Conservation (phyloP, 2,329 filamentous ascomycete species). For the Blastomyces emzantsi region DNA sequence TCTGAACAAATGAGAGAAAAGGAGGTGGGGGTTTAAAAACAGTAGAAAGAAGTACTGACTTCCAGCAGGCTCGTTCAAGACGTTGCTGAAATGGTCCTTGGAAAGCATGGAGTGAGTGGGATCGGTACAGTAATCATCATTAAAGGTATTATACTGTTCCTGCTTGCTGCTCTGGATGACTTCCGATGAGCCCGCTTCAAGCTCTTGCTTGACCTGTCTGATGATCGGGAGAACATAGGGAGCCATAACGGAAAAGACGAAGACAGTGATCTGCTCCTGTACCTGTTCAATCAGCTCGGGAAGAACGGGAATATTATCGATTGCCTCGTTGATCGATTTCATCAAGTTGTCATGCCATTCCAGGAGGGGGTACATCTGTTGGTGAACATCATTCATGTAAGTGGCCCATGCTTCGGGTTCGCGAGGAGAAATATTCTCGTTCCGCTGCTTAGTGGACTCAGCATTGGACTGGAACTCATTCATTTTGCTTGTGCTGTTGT, state of each 20-base stretch:
- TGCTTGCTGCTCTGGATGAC: constrained; percentile 77
- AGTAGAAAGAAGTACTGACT: constrained; percentile 32
- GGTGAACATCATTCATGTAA: constrained; percentile 64
- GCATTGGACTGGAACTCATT: constrained; percentile 73
- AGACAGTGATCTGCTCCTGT: constrained; percentile 77
- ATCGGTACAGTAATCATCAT: constrained; percentile 65
- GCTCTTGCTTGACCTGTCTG: constrained; percentile 74
- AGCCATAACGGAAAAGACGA: constrained; percentile 85
- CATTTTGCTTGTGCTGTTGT: constrained; percentile 55
- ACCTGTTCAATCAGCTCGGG: constrained; percentile 79
- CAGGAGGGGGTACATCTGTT: constrained; percentile 80
- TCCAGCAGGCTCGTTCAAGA: constrained; percentile 82
- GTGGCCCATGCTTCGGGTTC: constrained; percentile 74
- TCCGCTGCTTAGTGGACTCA: constrained; percentile 63
- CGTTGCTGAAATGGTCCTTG: constrained; percentile 89
- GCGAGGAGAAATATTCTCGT: constrained; percentile 63
- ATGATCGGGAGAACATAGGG: constrained; percentile 83
- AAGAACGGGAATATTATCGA: constrained; percentile 77
- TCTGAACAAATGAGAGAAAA: neutral
- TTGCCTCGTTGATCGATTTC: constrained; percentile 64
- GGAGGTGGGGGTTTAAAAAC: neutral
- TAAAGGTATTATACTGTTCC: constrained; percentile 80
- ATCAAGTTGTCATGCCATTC: constrained; percentile 86
- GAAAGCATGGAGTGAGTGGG: constrained; percentile 94
- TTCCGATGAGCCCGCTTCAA: constrained; percentile 75